These are phyloP conservation scores for Phoma sp. DNA, from an alignment of 2,329 filamentous ascomycete genomes.

Conservation along the genomic window DNA sequence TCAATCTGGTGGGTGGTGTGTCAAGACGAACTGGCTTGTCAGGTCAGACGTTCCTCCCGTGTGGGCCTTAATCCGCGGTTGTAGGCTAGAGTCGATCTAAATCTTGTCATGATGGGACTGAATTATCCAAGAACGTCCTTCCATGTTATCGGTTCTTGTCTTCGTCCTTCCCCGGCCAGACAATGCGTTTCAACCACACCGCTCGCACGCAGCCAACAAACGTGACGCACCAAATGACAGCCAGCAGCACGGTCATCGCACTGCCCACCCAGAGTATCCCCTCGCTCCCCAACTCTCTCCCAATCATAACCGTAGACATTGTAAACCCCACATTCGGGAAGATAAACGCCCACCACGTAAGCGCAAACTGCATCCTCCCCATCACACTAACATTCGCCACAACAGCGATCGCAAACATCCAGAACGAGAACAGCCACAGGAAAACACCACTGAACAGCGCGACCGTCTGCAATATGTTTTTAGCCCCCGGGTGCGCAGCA, in stretches of 20 bases:
- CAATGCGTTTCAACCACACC: constrained; percentile 58
- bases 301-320: constrained; percentile 46
- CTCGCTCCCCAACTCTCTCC: constrained; percentile 40
- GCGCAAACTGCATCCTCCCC: constrained; percentile 57
- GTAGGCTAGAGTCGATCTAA: neutral
- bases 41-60: no score
- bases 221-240: constrained; percentile 61
- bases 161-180: constrained; percentile 58
- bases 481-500: constrained; percentile 23
- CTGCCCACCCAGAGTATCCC: constrained; percentile 50
- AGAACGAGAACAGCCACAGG: constrained; percentile 68
- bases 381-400: constrained; percentile 31
- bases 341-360: constrained; percentile 66
- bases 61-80: no score
- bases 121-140: neutral
- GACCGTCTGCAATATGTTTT: constrained; percentile 49
- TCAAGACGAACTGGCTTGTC: no score
- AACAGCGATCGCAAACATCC: constrained; percentile 57
- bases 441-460: constrained; percentile 58
- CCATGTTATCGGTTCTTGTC: constrained; percentile 29
- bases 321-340: constrained; percentile 53
- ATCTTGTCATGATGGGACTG: neutral
- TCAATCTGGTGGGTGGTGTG: no score
- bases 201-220: constrained; percentile 58
- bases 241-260: constrained; percentile 58